These are phyloP conservation scores for Penicillium freii DNA, from an alignment of 2,329 filamentous ascomycete genomes.

Conservation along the genomic window DNA sequence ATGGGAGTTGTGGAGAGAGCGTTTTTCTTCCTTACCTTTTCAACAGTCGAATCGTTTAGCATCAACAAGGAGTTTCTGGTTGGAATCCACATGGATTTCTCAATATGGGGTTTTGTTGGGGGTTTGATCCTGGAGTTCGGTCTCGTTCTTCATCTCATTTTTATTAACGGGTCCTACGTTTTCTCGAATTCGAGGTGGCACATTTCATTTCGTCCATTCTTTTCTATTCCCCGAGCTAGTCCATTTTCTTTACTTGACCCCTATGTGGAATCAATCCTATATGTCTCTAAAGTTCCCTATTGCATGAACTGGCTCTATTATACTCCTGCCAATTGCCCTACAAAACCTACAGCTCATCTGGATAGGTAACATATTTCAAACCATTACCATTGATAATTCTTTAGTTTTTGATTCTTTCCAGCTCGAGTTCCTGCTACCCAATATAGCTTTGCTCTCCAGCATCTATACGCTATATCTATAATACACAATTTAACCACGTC, in stretches of 20 bases:
- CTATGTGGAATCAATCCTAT: not conserved
- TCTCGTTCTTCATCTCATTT: not conserved
- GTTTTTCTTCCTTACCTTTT: not conserved
- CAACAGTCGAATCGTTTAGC: slow-evolving; percentile 5
- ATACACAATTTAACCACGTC: not conserved
- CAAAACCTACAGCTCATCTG: not conserved
- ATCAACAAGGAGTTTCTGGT: slow-evolving; percentile 19
- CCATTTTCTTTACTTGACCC: not conserved
- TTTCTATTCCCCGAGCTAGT: not conserved
- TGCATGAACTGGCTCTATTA: not conserved
- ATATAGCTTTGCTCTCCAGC: not conserved
- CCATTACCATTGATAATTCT: not conserved
- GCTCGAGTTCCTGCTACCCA: not conserved
- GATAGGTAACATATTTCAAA: not conserved
- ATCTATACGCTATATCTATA: not conserved
- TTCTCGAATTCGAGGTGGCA: slow-evolving; percentile 4
- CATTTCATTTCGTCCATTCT: not conserved
- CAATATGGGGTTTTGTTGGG: slow-evolving; percentile 1
- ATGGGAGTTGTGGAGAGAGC: not conserved
- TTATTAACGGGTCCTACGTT: slow-evolving; percentile 3
- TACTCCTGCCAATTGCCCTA: not conserved
- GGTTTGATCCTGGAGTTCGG: slow-evolving; percentile 12
- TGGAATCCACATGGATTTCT: slow-evolving; percentile 8
- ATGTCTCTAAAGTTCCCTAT: not conserved
- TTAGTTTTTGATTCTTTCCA: not conserved